These are phyloP conservation scores for Solanum ahanhuiri DNA, from an alignment of 257 asterid genomes.

Conservation along the genomic window DNA sequence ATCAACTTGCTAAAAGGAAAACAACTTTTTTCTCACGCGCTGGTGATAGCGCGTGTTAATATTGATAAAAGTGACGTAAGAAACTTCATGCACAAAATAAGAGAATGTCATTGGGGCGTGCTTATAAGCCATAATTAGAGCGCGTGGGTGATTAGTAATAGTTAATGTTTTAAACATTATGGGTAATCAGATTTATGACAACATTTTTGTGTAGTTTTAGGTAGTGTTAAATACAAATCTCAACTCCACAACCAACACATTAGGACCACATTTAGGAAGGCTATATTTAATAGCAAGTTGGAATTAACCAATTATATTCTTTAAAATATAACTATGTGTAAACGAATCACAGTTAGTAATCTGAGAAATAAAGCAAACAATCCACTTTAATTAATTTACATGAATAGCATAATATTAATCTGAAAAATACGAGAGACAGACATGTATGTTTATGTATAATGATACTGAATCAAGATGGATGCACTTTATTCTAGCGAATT, in stretches of 20 bases:
- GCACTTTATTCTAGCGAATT: fast-evolving
- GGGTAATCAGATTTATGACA: not conserved
- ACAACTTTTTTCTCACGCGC: not conserved
- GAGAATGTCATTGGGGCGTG: not conserved
- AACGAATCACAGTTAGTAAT: not conserved
- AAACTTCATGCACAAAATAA: not conserved
- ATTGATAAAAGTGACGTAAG: not conserved
- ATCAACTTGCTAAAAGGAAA: not conserved
- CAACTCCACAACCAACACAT: not conserved
- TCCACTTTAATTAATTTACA: not conserved
- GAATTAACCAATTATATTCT: not conserved
- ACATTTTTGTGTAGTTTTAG: not conserved
- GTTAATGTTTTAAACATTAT: not conserved
- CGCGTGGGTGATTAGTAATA: not conserved
- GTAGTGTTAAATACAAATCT: not conserved
- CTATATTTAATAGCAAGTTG: not conserved
- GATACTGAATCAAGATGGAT: not conserved
- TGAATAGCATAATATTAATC: not conserved
- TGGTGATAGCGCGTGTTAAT: not conserved
- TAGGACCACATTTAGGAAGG: not conserved
- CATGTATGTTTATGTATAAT: no score
- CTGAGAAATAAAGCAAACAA: not conserved
- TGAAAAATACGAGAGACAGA: no score
- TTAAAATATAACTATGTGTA: not conserved
- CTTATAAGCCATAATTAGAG: not conserved